These are phyloP conservation scores for Chiua virens DNA, from an alignment of 768 basidiomycete species.

Conservation along the genomic window DNA sequence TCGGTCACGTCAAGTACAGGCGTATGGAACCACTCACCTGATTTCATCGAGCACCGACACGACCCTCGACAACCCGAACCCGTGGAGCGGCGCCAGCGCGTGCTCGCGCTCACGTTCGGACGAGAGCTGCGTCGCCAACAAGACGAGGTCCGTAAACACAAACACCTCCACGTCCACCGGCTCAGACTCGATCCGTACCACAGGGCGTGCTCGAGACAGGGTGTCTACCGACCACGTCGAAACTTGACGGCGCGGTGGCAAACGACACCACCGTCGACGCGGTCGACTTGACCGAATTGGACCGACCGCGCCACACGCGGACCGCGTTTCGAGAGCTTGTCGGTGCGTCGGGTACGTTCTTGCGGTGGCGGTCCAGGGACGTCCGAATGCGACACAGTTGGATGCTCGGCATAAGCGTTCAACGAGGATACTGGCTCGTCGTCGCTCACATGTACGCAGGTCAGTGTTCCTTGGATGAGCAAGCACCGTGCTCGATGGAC, in stretches of 20 bases:
- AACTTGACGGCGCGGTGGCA: conserved; percentile 29
- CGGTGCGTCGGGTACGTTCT: conserved; percentile 13
- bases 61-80: conserved; percentile 49
- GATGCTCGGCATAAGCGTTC: not conserved
- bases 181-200: conserved; percentile 27
- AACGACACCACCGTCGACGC: conserved; percentile 29
- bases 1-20: not conserved
- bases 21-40: conserved; percentile 8
- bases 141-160: conserved; percentile 68
- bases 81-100: conserved; percentile 43
- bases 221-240: conserved; percentile 18
- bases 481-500: conserved; percentile 74
- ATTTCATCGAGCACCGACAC: conserved; percentile 45
- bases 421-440: conserved; percentile 17
- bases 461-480: conserved; percentile 62
- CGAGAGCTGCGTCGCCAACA: conserved; percentile 44
- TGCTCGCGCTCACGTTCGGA: conserved; percentile 22
- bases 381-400: not conserved
- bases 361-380: not conserved
- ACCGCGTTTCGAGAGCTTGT: conserved; percentile 41
- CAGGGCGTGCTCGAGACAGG: conserved; percentile 12
- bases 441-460: conserved; percentile 40
- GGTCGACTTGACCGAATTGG: conserved; percentile 37
- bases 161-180: conserved; percentile 38
- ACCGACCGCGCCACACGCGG: conserved; percentile 46